Conservation (phyloP, 2,329 filamentous ascomycete genomes). For the Colletotrichum sp. region DNA sequence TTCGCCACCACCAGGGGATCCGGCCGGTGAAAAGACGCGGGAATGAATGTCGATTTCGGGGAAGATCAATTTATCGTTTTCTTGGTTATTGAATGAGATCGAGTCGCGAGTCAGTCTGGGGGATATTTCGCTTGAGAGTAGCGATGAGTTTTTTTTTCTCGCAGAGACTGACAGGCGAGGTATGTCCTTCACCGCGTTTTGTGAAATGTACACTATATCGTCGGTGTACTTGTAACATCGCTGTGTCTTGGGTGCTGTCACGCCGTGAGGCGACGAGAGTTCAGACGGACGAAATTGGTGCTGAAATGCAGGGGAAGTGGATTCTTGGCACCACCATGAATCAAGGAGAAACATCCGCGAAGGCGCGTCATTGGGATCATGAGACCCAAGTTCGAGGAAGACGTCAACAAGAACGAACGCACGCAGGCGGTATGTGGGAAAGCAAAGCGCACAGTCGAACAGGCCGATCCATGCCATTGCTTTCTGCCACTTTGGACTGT, state of each 20-base stretch:
- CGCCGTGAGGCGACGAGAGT: not conserved
- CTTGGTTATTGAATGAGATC: not conserved
- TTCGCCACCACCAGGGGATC: slow-evolving; percentile 14
- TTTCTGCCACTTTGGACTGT: not conserved
- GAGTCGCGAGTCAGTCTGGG: not conserved
- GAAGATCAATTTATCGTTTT: not conserved
- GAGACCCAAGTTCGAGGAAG: not conserved
- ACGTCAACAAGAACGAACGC: not conserved
- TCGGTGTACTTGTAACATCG: not conserved
- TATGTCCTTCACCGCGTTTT: not conserved
- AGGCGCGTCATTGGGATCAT: not conserved
- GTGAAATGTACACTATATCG: not conserved
- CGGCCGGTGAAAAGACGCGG: not conserved
- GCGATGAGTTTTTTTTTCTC: not conserved
- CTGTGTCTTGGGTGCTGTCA: not conserved
- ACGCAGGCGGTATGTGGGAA: slow-evolving; percentile 7
- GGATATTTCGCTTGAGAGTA: not conserved
- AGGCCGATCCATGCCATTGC: slow-evolving; percentile 14
- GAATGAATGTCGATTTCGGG: not conserved
- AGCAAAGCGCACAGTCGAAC: not conserved
- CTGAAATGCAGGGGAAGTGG: slow-evolving; percentile 18
- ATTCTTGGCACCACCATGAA: slow-evolving; percentile 8
- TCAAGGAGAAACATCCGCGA: not conserved
- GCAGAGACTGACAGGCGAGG: not conserved
- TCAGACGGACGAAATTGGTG: not conserved